Evolutionary conservation across 768 basidiomycete species (phyloP).

Genomic region (Lentinus tigrinus): DNA sequence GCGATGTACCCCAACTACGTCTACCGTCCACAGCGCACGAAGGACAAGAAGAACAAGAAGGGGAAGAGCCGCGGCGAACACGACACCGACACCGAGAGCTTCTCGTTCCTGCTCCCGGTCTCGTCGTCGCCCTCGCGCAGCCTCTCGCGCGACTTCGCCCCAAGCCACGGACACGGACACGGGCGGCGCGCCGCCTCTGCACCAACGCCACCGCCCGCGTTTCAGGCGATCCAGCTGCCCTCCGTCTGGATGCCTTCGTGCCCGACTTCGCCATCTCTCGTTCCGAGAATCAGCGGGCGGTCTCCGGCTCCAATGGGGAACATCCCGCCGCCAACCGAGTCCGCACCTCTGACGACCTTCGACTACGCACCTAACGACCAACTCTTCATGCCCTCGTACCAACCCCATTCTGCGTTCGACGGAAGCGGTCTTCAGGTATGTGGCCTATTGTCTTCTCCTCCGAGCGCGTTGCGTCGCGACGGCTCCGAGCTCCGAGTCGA

Average conservation of each 20-base stretch:
- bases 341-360: constrained; percentile 42
- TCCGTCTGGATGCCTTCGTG: constrained; percentile 63
- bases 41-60: constrained; percentile 51
- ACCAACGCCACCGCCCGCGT: constrained; percentile 63
- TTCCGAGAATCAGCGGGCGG: constrained; percentile 60
- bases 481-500: neutral
- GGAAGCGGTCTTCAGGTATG: constrained; percentile 40
- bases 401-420: constrained; percentile 28
- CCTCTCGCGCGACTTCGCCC: constrained; percentile 37
- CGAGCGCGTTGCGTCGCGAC: neutral
- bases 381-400: constrained; percentile 40
- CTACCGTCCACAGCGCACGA: constrained; percentile 67
- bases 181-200: constrained; percentile 50
- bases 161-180: constrained; percentile 23
- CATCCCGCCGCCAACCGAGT: constrained; percentile 38
- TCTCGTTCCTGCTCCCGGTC: constrained; percentile 44
- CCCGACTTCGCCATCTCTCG: constrained; percentile 57
- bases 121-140: constrained; percentile 25
- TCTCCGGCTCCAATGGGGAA: constrained; percentile 44
- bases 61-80: constrained; percentile 42
- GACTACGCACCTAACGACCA: constrained; percentile 53
- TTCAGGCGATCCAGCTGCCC: constrained; percentile 70
- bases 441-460: constrained; percentile 35
- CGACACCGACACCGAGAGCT: constrained; percentile 50
- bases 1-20: constrained; percentile 74